Evolutionary conservation across 2,329 filamentous ascomycete genomes (phyloP), one percentile per base, ranked within the genome.

Genomic region (Drechmeria coniospora): DNA sequence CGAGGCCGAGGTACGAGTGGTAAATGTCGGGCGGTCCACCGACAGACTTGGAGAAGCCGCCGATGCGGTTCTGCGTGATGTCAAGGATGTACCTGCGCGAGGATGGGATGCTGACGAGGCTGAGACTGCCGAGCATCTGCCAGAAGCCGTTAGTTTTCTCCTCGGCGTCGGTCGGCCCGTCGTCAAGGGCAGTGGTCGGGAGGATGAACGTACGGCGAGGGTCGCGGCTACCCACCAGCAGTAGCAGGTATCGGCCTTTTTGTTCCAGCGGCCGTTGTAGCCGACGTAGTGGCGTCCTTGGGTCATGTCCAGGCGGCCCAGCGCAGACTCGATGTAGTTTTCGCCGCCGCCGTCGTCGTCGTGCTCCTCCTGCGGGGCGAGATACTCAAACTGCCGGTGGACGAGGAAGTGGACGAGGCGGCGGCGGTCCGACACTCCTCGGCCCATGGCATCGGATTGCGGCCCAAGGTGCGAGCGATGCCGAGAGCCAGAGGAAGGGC

Each of bases 191-290:
- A 10, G 26, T 49, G 42, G 51, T 64, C 61, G 32, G 51, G 47
- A 27, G 68, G 14, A 21, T n/a, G 4, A 21, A 27, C 51, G 35
- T 44, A 65, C 59, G 28, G 46, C 41, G 1, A 71, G 46, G 1
- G 83, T 72, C 2, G 72, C 83, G 4, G 67, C 65, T 1, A 81
- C 82, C 90, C 90, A 98, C 63, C 87, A 98, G 14, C 74, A 78
- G 51, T 98, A 98, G 55, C 90, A 98, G 1, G 90, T 95, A 53
- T 98, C 90, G 8, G 81, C 79, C 26, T 76, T 66, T 52, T 98
- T 98, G 57, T 93, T 94, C 47, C 72, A 74, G 27, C 90, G 74
- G 15, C 90, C 90, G 44, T 92, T 93, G 55, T 92, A 84, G 8
- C 86, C 90, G 2, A 82, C 66, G 43, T 65, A 68, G 8, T 57